phyloP scores from a whole-genome alignment of 2,329 filamentous ascomycete genomes.

The Fusarium sp. region DNA sequence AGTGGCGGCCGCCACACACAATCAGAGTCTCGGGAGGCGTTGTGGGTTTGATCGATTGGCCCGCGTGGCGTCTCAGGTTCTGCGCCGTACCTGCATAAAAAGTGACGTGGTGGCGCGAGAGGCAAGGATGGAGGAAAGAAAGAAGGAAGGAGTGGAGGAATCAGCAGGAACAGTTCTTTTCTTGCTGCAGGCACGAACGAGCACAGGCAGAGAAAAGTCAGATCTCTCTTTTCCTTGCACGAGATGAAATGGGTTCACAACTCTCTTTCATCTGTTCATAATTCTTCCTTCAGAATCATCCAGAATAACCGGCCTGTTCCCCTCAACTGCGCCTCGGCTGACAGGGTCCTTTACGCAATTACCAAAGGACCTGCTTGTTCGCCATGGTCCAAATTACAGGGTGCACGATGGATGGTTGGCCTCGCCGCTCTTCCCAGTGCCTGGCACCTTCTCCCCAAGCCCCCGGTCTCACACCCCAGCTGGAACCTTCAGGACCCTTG shows the following conservation, averaged over 20 bases:
- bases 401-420: conserved; percentile 7
- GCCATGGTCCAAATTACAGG: conserved; percentile 32
- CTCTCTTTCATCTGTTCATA: background rate
- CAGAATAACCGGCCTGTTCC: background rate
- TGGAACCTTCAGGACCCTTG: conserved; percentile 3
- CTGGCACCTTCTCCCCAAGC: conserved; percentile 16
- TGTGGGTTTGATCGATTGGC: conserved; percentile 46
- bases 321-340: background rate
- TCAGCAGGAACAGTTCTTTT: background rate
- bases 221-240: background rate
- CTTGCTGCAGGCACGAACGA: background rate
- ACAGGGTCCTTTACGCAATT: background rate
- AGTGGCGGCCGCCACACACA: conserved; percentile 35
- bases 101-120: conserved; percentile 39
- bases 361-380: background rate
- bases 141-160: background rate
- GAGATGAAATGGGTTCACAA: background rate
- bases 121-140: background rate
- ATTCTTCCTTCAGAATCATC: background rate
- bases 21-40: conserved; percentile 28
- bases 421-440: background rate
- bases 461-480: conserved; percentile 17
- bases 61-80: conserved; percentile 49
- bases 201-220: background rate
- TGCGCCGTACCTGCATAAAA: conserved; percentile 45